phyloP scores from a whole-genome alignment of 352 stramenopile genomes.

The Pythium apleroticum region DNA sequence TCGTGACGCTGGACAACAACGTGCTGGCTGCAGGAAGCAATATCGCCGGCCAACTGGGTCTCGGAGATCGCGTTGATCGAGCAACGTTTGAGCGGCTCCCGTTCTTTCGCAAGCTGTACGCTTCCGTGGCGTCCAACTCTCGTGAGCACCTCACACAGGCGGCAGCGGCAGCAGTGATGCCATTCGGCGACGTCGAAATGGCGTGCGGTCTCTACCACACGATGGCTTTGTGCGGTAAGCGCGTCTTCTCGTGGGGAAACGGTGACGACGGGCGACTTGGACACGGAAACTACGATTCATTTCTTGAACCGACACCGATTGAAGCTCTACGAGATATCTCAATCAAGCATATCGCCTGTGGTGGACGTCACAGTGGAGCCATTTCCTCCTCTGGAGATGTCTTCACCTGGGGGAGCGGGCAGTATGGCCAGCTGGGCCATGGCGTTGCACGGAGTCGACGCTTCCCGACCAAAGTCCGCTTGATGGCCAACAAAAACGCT shows the following conservation, averaged over 20 bases:
- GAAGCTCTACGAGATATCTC: slow-evolving; percentile 33
- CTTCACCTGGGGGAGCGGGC: slow-evolving; percentile 57
- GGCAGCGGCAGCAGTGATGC: slow-evolving; percentile 3
- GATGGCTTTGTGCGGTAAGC: slow-evolving; percentile 39
- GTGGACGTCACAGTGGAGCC: slow-evolving; percentile 57
- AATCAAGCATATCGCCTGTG: slow-evolving; percentile 46
- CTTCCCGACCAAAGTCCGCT: slow-evolving; percentile 41
- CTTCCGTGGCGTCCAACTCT: slow-evolving; percentile 2
- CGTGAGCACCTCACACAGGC: slow-evolving; percentile 16
- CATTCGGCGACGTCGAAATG: slow-evolving; percentile 39
- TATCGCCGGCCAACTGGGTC: slow-evolving; percentile 57
- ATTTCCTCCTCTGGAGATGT: slow-evolving; percentile 46
- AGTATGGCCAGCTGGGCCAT: slow-evolving; percentile 57
- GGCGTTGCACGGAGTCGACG: slow-evolving; percentile 39
- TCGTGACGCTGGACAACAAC: slow-evolving; percentile 52
- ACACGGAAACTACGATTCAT: slow-evolving; percentile 44
- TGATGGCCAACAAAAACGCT: slow-evolving; percentile 45
- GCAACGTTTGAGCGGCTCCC: slow-evolving; percentile 44
- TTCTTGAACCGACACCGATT: slow-evolving; percentile 39
- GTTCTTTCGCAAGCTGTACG: slow-evolving; percentile 48
- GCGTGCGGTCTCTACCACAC: slow-evolving; percentile 62
- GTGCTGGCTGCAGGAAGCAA: slow-evolving; percentile 64
- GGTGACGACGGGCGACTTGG: slow-evolving; percentile 67
- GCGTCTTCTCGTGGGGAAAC: slow-evolving; percentile 63
- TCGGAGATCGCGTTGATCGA: slow-evolving; percentile 50